These are phyloP conservation scores for Phytophthora litchii DNA, from an alignment of 352 stramenopile genomes.

Conservation along the genomic window DNA sequence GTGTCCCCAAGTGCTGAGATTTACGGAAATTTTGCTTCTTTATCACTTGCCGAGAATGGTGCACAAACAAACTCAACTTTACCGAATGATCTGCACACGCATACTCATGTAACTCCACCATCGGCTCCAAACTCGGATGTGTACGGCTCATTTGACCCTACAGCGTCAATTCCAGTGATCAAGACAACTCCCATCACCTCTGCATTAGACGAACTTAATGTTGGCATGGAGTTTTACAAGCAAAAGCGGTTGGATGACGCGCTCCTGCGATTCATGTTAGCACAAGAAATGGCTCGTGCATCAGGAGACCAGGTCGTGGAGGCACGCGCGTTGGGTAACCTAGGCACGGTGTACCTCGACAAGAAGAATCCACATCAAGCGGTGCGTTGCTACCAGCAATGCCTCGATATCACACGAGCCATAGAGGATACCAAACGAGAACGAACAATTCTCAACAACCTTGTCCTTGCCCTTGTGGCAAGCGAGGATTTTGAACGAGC, in stretches of 20 bases:
- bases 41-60: constrained; percentile 21
- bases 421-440: constrained; percentile 81
- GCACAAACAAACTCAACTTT: neutral
- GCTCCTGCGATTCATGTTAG: constrained; percentile 65
- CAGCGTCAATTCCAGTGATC: neutral
- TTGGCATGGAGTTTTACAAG: constrained; percentile 81
- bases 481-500: constrained; percentile 61
- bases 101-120: constrained; percentile 1
- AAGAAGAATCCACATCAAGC: constrained; percentile 70
- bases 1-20: constrained; percentile 10
- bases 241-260: constrained; percentile 68
- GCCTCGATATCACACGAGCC: constrained; percentile 70
- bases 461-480: constrained; percentile 77
- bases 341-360: constrained; percentile 81
- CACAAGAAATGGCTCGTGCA: constrained; percentile 56
- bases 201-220: constrained; percentile 70
- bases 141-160: constrained; percentile 29
- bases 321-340: constrained; percentile 74
- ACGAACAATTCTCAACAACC: constrained; percentile 85
- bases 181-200: constrained; percentile 37
- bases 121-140: constrained; percentile 28
- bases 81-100: neutral
- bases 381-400: constrained; percentile 79
- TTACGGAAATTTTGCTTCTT: constrained; percentile 45
- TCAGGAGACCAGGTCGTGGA: constrained; percentile 66